Base-by-base conservation (phyloP, 1,284 basidiomycete genomes). In the Phellinidium pouzarii region DNA sequence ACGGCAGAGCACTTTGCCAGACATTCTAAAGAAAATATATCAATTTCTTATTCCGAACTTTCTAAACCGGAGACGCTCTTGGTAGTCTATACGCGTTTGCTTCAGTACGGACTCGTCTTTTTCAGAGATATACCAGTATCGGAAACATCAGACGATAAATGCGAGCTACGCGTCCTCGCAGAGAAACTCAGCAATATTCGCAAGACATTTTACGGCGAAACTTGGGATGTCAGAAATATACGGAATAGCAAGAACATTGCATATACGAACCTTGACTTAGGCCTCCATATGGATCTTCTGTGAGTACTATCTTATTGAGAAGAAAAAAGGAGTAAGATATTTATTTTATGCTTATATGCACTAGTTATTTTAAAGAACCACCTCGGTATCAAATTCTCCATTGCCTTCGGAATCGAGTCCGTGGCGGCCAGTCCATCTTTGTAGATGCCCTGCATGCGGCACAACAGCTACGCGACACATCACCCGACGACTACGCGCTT, bases 321-420 rank as follows among this genome's bases (percentile, higher is more conserved):
- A n/a, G 14, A 14, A 4, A 12, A n/a, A 3, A 25, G 31, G 34
- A 36, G 26, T 36, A 25, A n/a, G 14, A 27, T 17, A 44, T 44
- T 20, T 19, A 43, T 52, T 20, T 45, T 9, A 44, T 55, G 45
- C 57, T 36, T 26, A n/a, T 22, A 27, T 55, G n/a, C 9, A 44
- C 14, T 60, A 93, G 91, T 53, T 93, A 96, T 68, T 93, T 93
- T 62, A 79, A 90, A 57, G 78, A 87, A 57, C 94, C 94, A 1
- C 94, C 94, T 0, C 82, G 91, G 29, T 94, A 90, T 68, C 94
- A 97, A 66, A 81, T 94, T 60, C 75, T 98, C 0, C 94, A 97
- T 65, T 94, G 87, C 63, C 73, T 98, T 19, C 79, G 82, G 45
- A 94, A 94, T 66, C 78, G 82, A 29, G 84, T 94, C n/a, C 54